These are phyloP conservation scores for Phanerochaete sordida DNA, from an alignment of 768 basidiomycete species.

Conservation along the genomic window DNA sequence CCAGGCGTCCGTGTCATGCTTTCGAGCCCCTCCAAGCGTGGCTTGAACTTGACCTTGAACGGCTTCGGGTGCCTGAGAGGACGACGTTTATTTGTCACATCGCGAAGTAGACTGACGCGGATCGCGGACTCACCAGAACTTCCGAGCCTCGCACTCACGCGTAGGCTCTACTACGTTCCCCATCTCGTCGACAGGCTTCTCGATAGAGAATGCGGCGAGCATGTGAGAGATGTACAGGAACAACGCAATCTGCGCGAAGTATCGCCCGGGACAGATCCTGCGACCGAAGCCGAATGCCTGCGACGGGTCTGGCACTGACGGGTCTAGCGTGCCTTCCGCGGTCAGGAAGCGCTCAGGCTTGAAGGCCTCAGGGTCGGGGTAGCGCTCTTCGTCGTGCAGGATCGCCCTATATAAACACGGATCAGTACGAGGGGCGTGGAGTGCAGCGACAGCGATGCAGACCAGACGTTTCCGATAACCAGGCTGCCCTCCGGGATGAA, in stretches of 20 bases:
- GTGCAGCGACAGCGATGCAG: neutral
- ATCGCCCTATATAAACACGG: slow-evolving; percentile 27
- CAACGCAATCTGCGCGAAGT: neutral
- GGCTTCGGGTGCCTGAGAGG: neutral
- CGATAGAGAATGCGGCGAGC: neutral
- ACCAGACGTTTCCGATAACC: neutral
- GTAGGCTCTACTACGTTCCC: neutral
- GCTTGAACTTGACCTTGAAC: neutral
- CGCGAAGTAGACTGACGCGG: too few species aligned
- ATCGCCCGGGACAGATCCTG: neutral
- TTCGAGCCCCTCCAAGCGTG: too few species aligned
- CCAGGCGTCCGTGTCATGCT: too few species aligned
- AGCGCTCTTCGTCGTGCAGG: slow-evolving; percentile 33
- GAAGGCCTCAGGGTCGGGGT: slow-evolving; percentile 31
- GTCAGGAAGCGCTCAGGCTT: slow-evolving; percentile 39
- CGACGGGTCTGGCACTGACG: slow-evolving; percentile 21
- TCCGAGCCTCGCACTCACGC: neutral
- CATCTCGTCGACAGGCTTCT: neutral
- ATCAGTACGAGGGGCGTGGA: neutral
- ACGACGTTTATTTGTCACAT: neutral
- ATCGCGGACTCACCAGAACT: neutral
- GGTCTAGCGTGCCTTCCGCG: slow-evolving; percentile 24
- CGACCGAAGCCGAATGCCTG: slow-evolving; percentile 30
- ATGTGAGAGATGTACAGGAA: neutral
- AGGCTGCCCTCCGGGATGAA: neutral